These are phyloP conservation scores for Mallotus repandus DNA, from an alignment of 441 rosid genomes.

Conservation along the genomic window DNA sequence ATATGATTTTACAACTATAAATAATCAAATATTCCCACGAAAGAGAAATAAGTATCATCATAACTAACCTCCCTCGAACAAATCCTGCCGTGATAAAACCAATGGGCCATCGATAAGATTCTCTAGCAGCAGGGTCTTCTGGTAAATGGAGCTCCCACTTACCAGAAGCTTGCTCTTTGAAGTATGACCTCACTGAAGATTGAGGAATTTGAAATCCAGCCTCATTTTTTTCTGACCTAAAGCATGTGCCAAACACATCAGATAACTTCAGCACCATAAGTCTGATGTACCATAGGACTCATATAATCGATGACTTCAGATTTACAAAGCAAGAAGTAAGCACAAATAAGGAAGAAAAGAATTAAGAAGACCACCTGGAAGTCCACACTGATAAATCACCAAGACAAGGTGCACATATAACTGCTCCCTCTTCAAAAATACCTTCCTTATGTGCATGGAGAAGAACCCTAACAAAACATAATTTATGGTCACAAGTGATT, in stretches of 20 bases:
- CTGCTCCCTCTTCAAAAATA: conserved; percentile 81
- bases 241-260: conserved; percentile 14
- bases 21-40: not conserved
- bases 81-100: conserved; percentile 89
- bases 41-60: not conserved
- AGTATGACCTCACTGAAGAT: conserved; percentile 55
- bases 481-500: conserved; percentile 34
- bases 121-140: conserved; percentile 40
- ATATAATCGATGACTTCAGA: not conserved
- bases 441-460: conserved; percentile 80
- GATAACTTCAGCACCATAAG: conserved; percentile 2
- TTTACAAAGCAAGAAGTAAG: not conserved
- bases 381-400: conserved; percentile 56
- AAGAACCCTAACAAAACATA: conserved; percentile 70
- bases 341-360: not conserved
- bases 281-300: not conserved
- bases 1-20: not conserved
- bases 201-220: conserved; percentile 52
- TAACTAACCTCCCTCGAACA: conserved; percentile 72
- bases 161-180: conserved; percentile 55
- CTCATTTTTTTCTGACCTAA: conserved; percentile 47
- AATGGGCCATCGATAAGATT: conserved; percentile 63
- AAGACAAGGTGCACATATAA: conserved; percentile 63
- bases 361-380: conserved; percentile 43
- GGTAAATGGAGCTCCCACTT: conserved; percentile 67